Conservation (phyloP, 2,329 filamentous ascomycete genomes). For the Macrophomina tecta region DNA sequence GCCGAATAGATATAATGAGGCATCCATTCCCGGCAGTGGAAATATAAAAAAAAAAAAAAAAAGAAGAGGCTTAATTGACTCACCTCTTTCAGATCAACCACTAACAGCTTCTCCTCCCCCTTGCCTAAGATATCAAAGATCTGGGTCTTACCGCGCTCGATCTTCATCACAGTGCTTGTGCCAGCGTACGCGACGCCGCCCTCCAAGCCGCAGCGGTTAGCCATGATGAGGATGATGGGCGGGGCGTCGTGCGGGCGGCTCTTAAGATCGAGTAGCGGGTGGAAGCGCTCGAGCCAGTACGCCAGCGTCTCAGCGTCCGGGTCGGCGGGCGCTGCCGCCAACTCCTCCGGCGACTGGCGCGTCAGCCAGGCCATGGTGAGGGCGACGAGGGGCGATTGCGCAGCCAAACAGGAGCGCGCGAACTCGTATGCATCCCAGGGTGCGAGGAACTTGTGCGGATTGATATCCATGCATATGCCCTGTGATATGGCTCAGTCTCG, state of each 20-base stretch:
- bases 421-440: constrained; percentile 66
- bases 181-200: constrained; percentile 72
- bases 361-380: constrained; percentile 82
- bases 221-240: constrained; percentile 72
- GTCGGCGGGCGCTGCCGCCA: constrained; percentile 53
- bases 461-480: constrained; percentile 65
- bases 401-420: constrained; percentile 62
- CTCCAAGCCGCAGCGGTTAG: constrained; percentile 73
- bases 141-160: constrained; percentile 68
- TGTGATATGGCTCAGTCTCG: neutral
- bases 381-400: constrained; percentile 67
- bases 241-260: neutral
- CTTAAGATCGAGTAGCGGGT: constrained; percentile 56
- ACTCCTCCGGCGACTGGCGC: constrained; percentile 55
- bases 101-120: constrained; percentile 70
- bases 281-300: constrained; percentile 76
- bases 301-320: constrained; percentile 75
- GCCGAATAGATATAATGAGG: too few relatives aligned
- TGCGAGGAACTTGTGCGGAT: constrained; percentile 66
- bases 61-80: constrained; percentile 22
- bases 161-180: constrained; percentile 72
- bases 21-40: too few relatives aligned
- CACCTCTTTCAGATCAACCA: constrained; percentile 66
- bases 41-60: too few relatives aligned
- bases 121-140: constrained; percentile 75